Conservation (phyloP, 2,329 filamentous ascomycete genomes). For the Neoscytalidium dimidiatum region DNA sequence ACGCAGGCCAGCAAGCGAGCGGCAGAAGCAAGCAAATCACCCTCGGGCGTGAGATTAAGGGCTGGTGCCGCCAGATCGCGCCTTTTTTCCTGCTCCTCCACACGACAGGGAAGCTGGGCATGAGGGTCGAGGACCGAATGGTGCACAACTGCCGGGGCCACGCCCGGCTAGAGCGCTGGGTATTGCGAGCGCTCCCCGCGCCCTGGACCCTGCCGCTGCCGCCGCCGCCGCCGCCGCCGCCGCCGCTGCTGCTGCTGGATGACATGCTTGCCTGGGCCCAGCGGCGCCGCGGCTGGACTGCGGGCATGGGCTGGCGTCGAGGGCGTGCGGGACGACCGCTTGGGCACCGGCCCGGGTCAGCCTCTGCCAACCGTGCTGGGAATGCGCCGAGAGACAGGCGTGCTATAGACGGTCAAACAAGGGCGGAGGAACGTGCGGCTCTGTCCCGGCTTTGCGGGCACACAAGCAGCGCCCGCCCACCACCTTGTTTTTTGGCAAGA, state of each 20-base stretch:
- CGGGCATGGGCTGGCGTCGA: not conserved
- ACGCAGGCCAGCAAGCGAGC: constrained; percentile 13
- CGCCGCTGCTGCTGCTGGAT: too few relatives aligned
- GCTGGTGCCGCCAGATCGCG: constrained; percentile 14
- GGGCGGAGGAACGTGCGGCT: constrained; percentile 18
- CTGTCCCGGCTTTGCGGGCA: not conserved
- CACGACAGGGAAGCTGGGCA: not conserved
- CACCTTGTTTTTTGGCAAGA: constrained; percentile 3
- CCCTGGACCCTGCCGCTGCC: constrained; percentile 11
- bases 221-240: too few relatives aligned
- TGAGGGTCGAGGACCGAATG: not conserved
- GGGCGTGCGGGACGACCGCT: constrained; percentile 8
- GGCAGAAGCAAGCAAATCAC: constrained; percentile 19
- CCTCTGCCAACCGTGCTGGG: constrained; percentile 2
- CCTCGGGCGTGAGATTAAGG: constrained; percentile 19
- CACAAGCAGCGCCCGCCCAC: not conserved
- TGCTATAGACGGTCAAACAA: not conserved
- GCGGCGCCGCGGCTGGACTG: constrained; percentile 5
- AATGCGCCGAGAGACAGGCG: constrained; percentile 17
- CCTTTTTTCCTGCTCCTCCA: constrained; percentile 2
- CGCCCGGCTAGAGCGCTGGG: too few relatives aligned
- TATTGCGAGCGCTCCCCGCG: constrained; percentile 7
- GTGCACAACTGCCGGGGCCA: constrained; percentile 7
- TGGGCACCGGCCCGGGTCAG: constrained; percentile 11
- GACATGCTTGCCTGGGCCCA: constrained; percentile 1